A percentile compares a stretch with the other conserved stretches of the same genome.
These are phyloP conservation scores for Picea glauca DNA, from an alignment of 75 land plant species.

Conservation along the genomic window DNA sequence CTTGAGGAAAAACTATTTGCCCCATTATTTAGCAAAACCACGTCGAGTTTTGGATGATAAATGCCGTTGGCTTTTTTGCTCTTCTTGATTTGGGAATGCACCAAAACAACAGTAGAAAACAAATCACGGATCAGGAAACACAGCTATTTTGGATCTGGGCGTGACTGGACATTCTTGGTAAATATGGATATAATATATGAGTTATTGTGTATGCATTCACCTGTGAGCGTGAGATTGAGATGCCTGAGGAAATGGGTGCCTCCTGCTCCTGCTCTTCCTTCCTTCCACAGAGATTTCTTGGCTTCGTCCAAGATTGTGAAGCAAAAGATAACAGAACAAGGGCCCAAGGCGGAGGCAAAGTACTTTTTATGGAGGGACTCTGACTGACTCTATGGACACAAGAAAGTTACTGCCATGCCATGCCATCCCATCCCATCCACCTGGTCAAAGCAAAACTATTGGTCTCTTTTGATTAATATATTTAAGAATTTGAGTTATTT, in stretches of 20 bases:
- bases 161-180: neutral
- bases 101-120: neutral
- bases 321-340: too few species aligned
- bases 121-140: neutral
- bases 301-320: too few species aligned
- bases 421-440: neutral
- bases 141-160: conserved; percentile 1
- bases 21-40: neutral
- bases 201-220: neutral
- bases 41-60: neutral
- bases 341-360: too few species aligned
- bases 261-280: too few species aligned
- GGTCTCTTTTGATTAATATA: neutral
- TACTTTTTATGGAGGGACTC: too few species aligned
- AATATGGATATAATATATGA: neutral
- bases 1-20: neutral
- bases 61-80: neutral
- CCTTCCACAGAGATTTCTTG: too few species aligned
- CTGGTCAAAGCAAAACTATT: conserved; percentile 7
- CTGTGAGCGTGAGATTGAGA: neutral
- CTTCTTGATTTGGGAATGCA: neutral
- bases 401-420: neutral
- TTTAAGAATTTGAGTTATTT: neutral
- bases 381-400: too few species aligned
- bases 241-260: too few species aligned